Percentiles rank a stretch among this genome's conserved stretches.
These are phyloP conservation scores for Xylaria digitata DNA, from an alignment of 2,329 filamentous ascomycete genomes.

Conservation along the genomic window DNA sequence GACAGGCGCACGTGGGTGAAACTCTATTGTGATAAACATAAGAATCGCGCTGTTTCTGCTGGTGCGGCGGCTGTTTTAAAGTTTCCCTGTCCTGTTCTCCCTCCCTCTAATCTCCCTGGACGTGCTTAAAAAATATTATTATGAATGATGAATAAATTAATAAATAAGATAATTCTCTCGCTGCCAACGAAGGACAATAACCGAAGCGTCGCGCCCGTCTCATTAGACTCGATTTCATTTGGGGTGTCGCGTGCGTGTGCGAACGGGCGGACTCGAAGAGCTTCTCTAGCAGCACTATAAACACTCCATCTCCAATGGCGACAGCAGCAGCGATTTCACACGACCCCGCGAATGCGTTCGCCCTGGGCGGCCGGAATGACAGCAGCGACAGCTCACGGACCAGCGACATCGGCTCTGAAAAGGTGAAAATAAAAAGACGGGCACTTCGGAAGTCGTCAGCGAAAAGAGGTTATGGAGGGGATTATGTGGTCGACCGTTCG, in stretches of 20 bases:
- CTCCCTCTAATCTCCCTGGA: too few species aligned
- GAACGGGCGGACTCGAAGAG: conserved; percentile 5
- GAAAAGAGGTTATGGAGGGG: conserved; percentile 32
- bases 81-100: neutral
- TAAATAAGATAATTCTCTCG: neutral
- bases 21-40: conserved; percentile 30
- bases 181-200: neutral
- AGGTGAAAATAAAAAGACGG: conserved; percentile 42
- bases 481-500: conserved; percentile 54
- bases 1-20: conserved; percentile 20
- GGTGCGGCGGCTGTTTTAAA: neutral
- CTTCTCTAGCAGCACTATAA: conserved; percentile 9
- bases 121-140: neutral
- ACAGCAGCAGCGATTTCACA: conserved; percentile 22
- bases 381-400: conserved; percentile 52
- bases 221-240: neutral
- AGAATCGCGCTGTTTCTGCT: neutral
- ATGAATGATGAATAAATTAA: neutral
- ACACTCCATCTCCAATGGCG: conserved; percentile 29
- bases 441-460: conserved; percentile 22
- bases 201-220: neutral
- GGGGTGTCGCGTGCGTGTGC: conserved; percentile 10
- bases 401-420: conserved; percentile 51
- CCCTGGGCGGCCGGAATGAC: conserved; percentile 43
- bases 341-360: conserved; percentile 28